A percentile compares a stretch with the other conserved stretches of the same genome.
Conservation (phyloP, 2,329 filamentous ascomycete species). For the Madurella fahalii region DNA sequence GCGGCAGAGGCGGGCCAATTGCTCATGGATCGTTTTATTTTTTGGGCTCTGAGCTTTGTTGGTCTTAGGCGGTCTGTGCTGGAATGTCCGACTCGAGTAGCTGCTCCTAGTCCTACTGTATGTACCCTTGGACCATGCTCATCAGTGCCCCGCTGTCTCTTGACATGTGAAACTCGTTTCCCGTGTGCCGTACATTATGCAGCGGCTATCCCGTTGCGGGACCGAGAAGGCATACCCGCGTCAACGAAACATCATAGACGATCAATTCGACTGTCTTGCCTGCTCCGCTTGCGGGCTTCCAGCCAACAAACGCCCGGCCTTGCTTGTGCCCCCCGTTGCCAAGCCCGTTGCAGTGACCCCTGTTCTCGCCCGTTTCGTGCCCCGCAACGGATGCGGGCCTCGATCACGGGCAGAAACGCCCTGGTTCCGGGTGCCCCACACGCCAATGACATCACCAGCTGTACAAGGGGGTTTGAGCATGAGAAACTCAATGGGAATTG, state of each 20-base stretch:
- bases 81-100: neutral
- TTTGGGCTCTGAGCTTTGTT: neutral
- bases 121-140: too few species aligned
- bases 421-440: neutral
- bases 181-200: too few species aligned
- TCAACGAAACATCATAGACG: neutral
- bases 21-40: neutral
- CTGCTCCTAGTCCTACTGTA: neutral
- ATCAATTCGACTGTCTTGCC: neutral
- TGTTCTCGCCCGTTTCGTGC: neutral
- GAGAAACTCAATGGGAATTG: neutral
- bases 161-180: neutral
- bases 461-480: neutral
- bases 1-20: too few species aligned
- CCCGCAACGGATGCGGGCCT: too few species aligned
- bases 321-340: neutral
- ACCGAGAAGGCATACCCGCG: too few species aligned
- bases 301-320: neutral
- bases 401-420: neutral
- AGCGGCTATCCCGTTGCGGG: too few species aligned
- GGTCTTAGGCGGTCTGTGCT: neutral
- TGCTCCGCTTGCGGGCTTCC: neutral
- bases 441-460: neutral
- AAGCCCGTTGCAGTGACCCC: neutral
- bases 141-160: neutral